Evolutionary conservation across 176 grass and related monocot genomes (phyloP), one percentile per base, ranked within the genome.

Genomic region (Oryza longistaminata): DNA sequence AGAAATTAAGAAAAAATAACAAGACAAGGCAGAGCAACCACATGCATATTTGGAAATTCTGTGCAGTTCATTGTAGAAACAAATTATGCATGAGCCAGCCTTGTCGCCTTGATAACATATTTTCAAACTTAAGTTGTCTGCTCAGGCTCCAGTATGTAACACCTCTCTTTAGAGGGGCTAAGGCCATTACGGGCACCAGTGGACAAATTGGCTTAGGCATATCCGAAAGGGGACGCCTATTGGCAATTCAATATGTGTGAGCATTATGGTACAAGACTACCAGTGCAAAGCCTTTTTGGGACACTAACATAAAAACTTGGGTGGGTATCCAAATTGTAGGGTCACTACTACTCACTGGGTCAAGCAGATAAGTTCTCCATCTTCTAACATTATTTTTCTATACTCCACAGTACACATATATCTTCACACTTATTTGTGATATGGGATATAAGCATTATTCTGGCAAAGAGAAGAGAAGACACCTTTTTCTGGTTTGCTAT

Each of bases 271-370:
- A 21, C 53, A 19, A 58, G 17, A 16, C 49, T 39, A 11, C 27
- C 15, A 0, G n/a, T 11, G 45, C 9, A 62, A 24, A 22, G 13
- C 44, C 11, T 49, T 49, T 52, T 52, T 6, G 1, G 72, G 24
- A 74, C 50, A 50, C 8, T 40, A 70, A 22, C 79, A 73, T 22
- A 48, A 45, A 70, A 45, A 69, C 13, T 76, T 75, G 3, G 17
- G 76, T 15, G 8, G 45, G 14, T 34, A 21, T 17, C 61, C 35
- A 73, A 70, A 82, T 17, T 76, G 46, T 76, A 82, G 48, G 73
- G 73, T 21, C 73, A 43, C 13, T 24, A 43, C 13, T 24, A 43
- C 13, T 24, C 2, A 29, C 8, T 17, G 3, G 34, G 49, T 33
- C 8, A 42, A 46, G 3, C 12, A 7, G 61, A 37, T 35, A 50